Evolutionary conservation across 495 filamentous ascomycete genomes (phyloP), one percentile per base, ranked within the genome.

Genomic region (Aspergillus coremiiformis): DNA sequence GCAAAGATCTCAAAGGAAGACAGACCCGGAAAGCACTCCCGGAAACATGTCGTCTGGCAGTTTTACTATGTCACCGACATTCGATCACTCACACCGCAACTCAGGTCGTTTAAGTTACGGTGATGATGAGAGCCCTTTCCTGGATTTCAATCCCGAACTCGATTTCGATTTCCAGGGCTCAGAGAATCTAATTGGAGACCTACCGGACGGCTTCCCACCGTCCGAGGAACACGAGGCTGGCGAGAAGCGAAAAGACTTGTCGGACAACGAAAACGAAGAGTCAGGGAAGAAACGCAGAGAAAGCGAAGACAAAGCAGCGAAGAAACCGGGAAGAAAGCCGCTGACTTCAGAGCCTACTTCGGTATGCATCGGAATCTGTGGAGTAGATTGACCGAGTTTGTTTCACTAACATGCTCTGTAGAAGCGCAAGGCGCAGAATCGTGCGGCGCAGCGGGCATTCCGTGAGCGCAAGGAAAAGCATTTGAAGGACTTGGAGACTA

Each of bases 361-460:
- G 55, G 91, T 96, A 84, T 75, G 90, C 56, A 51, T 27, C 21
- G 11, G n/a, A 41, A 21, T 3, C 3, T 21, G 17, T 17, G 37
- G 17, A 21, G 37, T 19, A 14, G 9, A 41, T 21, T 6, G 1
- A 41, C 17, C 15, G 17, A 21, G 37, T 14, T 17, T 21, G 15
- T 41, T 11, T 41, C 7, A 64, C 79, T 84, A 67, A 87, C 68
- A 30, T 23, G 9, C 44, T n/a, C 2, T 53, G 30, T 59, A 96
- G 91, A 99, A 99, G 75, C 88, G 93, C 57, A 99, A 99, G 72
- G 93, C 94, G 10, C 93, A 99, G 64, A 99, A 99, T 59, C 85
- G 93, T 52, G 93, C 94, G 1, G 93, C 93, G 23, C 93, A 99
- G 71, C 81, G 93, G 37, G 93, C 93, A 6, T 99, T 99, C 80